A percentile compares a stretch with the other conserved stretches of the same genome.
Evolutionary conservation across 176 grass and related monocot species (phyloP).

Genomic region (Tillandsia fasciculata): DNA sequence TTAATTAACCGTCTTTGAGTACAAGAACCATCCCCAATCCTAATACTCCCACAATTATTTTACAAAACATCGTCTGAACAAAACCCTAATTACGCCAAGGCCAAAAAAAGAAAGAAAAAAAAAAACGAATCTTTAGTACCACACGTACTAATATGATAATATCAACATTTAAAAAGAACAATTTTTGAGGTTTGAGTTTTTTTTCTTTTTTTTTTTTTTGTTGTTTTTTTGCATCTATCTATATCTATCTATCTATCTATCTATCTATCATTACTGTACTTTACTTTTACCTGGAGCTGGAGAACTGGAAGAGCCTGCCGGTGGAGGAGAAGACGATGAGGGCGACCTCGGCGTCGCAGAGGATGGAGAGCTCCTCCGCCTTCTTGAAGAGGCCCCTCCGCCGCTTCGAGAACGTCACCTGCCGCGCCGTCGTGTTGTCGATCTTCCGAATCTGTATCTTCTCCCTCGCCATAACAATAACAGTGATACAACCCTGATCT

Average conservation of each 20-base stretch:
- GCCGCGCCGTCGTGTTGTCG: slow-evolving; percentile 73
- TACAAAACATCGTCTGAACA: too few relatives aligned
- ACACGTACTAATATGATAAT: too few relatives aligned
- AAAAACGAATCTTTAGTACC: background rate
- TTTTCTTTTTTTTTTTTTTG: too few relatives aligned
- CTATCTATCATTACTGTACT: too few relatives aligned
- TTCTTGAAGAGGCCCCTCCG: slow-evolving; percentile 89
- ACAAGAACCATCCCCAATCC: too few relatives aligned
- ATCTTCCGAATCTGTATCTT: slow-evolving; percentile 66
- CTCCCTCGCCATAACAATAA: slow-evolving; percentile 57
- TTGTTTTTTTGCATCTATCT: too few relatives aligned
- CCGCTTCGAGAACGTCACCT: slow-evolving; percentile 92
- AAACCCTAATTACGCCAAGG: background rate
- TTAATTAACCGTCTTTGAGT: too few relatives aligned
- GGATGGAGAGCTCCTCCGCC: slow-evolving; percentile 82
- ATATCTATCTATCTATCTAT: too few relatives aligned
- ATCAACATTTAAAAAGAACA: too few relatives aligned
- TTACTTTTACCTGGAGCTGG: slow-evolving; percentile 50
- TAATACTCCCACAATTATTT: too few relatives aligned
- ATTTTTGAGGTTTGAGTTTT: too few relatives aligned
- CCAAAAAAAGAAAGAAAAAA: background rate
- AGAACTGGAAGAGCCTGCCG: slow-evolving; percentile 89
- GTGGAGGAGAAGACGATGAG: slow-evolving; percentile 88
- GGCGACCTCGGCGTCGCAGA: slow-evolving; percentile 83
- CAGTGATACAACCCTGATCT: too few relatives aligned